Conservation (phyloP, 345 rosid species). For the Salix viminalis region DNA sequence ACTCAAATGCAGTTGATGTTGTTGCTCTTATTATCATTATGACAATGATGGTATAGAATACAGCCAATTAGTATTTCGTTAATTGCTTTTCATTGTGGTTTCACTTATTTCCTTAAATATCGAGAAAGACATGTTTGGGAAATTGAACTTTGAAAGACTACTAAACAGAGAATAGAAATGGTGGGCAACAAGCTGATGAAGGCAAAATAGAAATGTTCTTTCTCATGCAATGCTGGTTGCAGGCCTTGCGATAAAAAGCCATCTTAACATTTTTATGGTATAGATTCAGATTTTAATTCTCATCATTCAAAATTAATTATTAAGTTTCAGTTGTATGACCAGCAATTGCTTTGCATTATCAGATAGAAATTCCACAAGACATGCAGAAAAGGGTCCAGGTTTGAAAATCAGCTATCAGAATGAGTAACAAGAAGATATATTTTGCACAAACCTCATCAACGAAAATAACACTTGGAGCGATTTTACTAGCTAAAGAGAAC, state of each 20-base stretch:
- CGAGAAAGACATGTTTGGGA: not conserved
- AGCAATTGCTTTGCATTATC: not conserved
- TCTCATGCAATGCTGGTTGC: not conserved
- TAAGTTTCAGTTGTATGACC: not conserved
- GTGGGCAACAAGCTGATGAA: not conserved
- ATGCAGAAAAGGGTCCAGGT: not conserved
- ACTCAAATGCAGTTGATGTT: not conserved
- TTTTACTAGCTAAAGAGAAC: slow-evolving; percentile 96
- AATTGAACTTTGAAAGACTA: not conserved
- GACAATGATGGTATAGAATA: not conserved
- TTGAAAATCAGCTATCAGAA: not conserved
- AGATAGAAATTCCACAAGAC: not conserved
- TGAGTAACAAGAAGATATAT: not conserved
- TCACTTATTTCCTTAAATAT: not conserved
- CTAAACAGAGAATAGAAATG: not conserved
- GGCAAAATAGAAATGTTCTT: not conserved
- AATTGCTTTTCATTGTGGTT: not conserved
- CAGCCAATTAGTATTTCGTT: not conserved
- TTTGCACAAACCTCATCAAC: slow-evolving; percentile 80
- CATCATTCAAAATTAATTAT: not conserved
- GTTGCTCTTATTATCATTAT: not conserved
- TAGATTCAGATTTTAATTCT: not conserved
- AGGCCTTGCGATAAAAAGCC: not conserved
- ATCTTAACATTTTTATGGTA: not conserved
- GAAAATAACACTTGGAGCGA: slow-evolving; percentile 94